Evolutionary conservation across 441 rosid species (phyloP), one percentile per base, ranked within the genome.

Genomic region (Isatis lusitanica): DNA sequence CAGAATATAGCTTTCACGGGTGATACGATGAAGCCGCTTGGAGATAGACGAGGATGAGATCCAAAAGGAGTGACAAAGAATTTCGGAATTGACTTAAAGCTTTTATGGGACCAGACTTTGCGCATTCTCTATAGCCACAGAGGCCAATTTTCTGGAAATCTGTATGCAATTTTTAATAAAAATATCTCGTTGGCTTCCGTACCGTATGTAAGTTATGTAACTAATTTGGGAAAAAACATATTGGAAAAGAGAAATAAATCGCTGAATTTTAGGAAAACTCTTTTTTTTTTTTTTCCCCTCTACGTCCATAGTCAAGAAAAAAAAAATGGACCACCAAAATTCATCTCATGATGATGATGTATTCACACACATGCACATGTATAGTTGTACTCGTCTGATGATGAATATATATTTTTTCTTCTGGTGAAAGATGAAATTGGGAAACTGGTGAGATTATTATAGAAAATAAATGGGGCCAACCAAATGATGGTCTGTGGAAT

Each of bases 11-110:
- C 74, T 77, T 73, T 81, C 81, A 78, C 78, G 47, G 61, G 52
- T 73, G 87, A 85, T 79, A 75, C 69, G 63, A 72, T 78, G 76
- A 82, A 80, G 75, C 85, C 80, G 84, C 80, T 66, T 80, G 80
- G 87, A 73, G 74, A 88, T 77, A 81, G 81, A 78, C 81, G 79
- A 84, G 86, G 87, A 85, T 81, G 80, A 70, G 67, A 70, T 70
- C 36, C 67, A 61, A 60, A 21, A 60, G 74, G 51, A 12, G 61
- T 71, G 68, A 61, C 62, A 36, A 55, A 71, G n/a, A 26, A 52
- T 38, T 57, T 69, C 57, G 18, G 53, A 71, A 60, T 47, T 36
- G 67, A 70, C 74, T 36, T 47, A 36, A 71, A 56, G 64, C 72
- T 56, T 56, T 13, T 48, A 51, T 71, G 68, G 68, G 68, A 7